Evolutionary conservation across 768 basidiomycete species (phyloP).

Genomic region (Suillus subalutaceus): DNA sequence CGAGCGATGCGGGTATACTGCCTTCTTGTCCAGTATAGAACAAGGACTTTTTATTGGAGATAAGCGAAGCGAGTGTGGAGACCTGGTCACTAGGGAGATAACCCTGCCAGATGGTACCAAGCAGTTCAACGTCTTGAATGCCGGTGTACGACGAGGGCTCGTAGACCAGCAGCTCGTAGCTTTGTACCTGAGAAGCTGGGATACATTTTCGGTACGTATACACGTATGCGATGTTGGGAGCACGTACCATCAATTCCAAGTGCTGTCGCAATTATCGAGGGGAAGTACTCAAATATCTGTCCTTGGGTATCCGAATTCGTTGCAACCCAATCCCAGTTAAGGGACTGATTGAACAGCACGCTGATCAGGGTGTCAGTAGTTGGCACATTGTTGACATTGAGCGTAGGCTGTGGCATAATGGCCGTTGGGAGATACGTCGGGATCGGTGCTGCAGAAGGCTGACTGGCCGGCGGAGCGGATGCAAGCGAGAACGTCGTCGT

Average conservation of each 20-base stretch:
- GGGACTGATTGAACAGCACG: slow-evolving; percentile 58
- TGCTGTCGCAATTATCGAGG: slow-evolving; percentile 49
- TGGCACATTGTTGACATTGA: slow-evolving; percentile 33
- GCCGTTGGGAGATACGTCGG: slow-evolving; percentile 62
- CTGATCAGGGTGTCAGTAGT: slow-evolving; percentile 55
- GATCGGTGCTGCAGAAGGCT: slow-evolving; percentile 40
- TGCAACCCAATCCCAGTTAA: slow-evolving; percentile 77
- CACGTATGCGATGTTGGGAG: slow-evolving; percentile 1
- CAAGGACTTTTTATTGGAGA: slow-evolving; percentile 59
- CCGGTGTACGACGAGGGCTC: slow-evolving; percentile 59
- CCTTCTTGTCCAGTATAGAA: slow-evolving; percentile 62
- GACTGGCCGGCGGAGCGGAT: slow-evolving; percentile 24
- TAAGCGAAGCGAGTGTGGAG: slow-evolving; percentile 60
- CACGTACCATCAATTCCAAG: slow-evolving; percentile 47
- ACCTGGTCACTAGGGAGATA: slow-evolving; percentile 65
- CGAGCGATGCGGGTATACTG: slow-evolving; percentile 56
- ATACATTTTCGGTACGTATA: slow-evolving; percentile 37
- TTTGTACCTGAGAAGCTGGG: slow-evolving; percentile 41
- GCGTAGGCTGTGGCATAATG: slow-evolving; percentile 50
- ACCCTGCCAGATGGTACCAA: slow-evolving; percentile 73
- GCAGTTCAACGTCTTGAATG: slow-evolving; percentile 45
- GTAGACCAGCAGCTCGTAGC: slow-evolving; percentile 69
- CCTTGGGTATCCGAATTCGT: slow-evolving; percentile 55
- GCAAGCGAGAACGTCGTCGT: slow-evolving; percentile 31
- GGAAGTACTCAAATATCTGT: slow-evolving; percentile 80